Percentiles rank a stretch among this genome's conserved stretches.
Evolutionary conservation across 1,284 basidiomycete species (phyloP).

Genomic region (Ustilago xerochloae): DNA sequence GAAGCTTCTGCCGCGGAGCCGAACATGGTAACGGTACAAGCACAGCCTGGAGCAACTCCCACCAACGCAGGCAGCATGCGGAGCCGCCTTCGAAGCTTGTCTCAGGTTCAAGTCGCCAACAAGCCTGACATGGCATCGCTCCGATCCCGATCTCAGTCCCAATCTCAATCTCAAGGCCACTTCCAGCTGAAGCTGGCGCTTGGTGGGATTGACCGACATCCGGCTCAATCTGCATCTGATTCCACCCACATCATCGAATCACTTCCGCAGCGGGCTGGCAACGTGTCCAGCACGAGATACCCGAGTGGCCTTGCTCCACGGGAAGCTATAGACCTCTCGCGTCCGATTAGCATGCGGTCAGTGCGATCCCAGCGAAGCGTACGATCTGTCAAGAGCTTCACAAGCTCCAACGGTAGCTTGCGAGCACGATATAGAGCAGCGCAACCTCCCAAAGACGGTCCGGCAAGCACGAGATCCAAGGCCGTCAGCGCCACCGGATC

Average conservation of each 20-base stretch:
- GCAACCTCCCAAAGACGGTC: neutral
- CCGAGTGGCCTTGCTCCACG: neutral
- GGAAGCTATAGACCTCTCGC: neutral
- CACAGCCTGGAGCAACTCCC: neutral
- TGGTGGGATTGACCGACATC: neutral
- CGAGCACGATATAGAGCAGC: conserved; percentile 6
- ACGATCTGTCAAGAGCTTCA: conserved; percentile 2
- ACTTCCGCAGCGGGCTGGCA: neutral
- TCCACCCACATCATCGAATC: neutral
- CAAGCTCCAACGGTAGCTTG: conserved; percentile 9
- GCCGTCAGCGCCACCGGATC: neutral
- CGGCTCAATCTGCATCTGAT: neutral
- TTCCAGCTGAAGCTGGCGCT: no score
- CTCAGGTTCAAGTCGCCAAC: neutral
- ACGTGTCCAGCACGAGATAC: no score
- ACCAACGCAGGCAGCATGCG: conserved; percentile 6
- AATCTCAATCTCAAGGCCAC: neutral
- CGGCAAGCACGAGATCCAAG: neutral
- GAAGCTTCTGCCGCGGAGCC: conserved; percentile 4
- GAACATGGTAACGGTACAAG: conserved; percentile 7
- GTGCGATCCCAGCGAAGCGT: conserved; percentile 1
- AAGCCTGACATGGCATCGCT: neutral
- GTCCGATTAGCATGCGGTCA: neutral
- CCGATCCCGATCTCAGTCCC: neutral
- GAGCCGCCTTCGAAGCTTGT: conserved; percentile 5